phyloP scores from a whole-genome alignment of 2,329 filamentous ascomycete genomes.

The Alternaria metachromatica region DNA sequence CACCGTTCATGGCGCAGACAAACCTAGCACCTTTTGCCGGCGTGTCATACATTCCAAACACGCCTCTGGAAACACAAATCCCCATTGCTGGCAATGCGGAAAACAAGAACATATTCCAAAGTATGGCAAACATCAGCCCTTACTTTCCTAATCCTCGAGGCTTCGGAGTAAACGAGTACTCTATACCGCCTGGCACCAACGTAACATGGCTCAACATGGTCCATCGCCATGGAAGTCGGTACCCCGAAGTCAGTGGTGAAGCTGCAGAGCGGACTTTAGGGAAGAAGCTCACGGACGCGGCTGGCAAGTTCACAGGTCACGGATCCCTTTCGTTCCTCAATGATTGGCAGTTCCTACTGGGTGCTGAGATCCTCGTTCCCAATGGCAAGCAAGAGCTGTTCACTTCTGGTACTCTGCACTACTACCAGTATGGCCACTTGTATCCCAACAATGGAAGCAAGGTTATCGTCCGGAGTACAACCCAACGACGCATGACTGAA shows the following conservation, averaged over 20 bases:
- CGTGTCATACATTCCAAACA: constrained; percentile 70
- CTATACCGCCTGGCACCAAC: constrained; percentile 69
- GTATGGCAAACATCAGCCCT: constrained; percentile 73
- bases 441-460: constrained; percentile 73
- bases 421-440: constrained; percentile 74
- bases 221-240: constrained; percentile 75
- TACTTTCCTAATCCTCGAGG: constrained; percentile 72
- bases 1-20: constrained; percentile 75
- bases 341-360: constrained; percentile 72
- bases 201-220: constrained; percentile 76
- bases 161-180: constrained; percentile 76
- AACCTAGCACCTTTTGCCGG: constrained; percentile 68
- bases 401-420: constrained; percentile 72
- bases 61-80: constrained; percentile 73
- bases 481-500: constrained; percentile 79
- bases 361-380: constrained; percentile 74
- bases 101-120: constrained; percentile 71
- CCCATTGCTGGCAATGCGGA: constrained; percentile 67
- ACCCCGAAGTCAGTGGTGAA: constrained; percentile 67
- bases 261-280: constrained; percentile 62
- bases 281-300: constrained; percentile 63
- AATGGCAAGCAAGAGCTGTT: constrained; percentile 76
- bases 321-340: constrained; percentile 71
- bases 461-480: constrained; percentile 75
- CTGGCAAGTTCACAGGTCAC: constrained; percentile 61